Percentiles rank a stretch among this genome's conserved stretches.
Conservation (phyloP, 805 yeast species). For the Cephaloascus albidus region DNA sequence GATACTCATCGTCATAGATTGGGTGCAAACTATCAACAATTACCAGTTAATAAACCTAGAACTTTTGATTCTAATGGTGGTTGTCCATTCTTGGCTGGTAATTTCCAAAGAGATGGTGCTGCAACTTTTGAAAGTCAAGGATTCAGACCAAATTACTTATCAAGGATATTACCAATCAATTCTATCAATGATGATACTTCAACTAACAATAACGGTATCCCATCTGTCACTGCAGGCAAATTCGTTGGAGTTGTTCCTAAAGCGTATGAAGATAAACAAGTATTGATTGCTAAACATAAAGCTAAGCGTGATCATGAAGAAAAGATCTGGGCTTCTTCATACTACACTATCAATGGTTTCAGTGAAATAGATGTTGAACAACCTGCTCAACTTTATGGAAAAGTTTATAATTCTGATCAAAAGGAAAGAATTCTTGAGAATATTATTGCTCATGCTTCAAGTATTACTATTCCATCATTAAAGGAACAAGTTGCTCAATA, state of each 20-base stretch:
- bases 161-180: constrained; percentile 25
- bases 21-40: constrained; percentile 69
- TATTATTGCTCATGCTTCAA: constrained; percentile 28
- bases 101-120: constrained; percentile 71
- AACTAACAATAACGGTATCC: constrained; percentile 11
- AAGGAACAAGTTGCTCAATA: constrained; percentile 28
- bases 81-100: constrained; percentile 56
- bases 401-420: constrained; percentile 22
- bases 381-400: constrained; percentile 32
- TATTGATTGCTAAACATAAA: constrained; percentile 17
- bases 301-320: constrained; percentile 24
- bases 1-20: constrained; percentile 82
- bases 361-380: constrained; percentile 36
- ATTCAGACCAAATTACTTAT: constrained; percentile 40
- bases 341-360: constrained; percentile 28
- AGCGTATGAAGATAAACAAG: constrained; percentile 12
- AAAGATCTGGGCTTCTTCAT: constrained; percentile 22
- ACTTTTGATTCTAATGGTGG: constrained; percentile 14
- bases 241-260: constrained; percentile 22
- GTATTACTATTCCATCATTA: constrained; percentile 15
- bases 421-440: constrained; percentile 24
- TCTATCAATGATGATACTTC: constrained; percentile 11
- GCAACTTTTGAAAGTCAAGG: constrained; percentile 58
- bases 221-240: constrained; percentile 12
- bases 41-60: constrained; percentile 64